These are phyloP conservation scores for Monoraphidium neglectum DNA, from an alignment of 139 green algal genomes.

Conservation along the genomic window DNA sequence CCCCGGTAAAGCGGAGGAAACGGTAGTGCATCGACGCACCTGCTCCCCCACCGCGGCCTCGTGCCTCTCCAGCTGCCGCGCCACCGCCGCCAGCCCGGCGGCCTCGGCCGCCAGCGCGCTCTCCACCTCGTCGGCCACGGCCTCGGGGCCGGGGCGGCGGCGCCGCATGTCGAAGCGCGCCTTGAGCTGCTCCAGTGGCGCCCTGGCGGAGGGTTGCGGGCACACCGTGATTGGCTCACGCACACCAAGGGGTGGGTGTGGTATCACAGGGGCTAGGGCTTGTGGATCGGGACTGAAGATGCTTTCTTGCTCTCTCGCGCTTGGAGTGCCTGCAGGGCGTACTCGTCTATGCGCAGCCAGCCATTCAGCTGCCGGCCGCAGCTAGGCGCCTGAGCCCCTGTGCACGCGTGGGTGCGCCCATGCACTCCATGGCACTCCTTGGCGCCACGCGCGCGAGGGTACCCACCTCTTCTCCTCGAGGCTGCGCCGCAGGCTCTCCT, in stretches of 20 bases:
- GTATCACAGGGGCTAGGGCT: no score
- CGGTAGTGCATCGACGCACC: no score
- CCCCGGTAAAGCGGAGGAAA: no score
- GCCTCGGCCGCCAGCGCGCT: conserved; percentile 12
- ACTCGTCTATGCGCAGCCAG: background rate
- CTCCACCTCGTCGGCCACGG: conserved; percentile 20
- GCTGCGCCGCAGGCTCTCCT: background rate
- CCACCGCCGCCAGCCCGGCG: conserved; percentile 8
- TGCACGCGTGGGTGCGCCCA: no score
- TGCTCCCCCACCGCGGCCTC: background rate
- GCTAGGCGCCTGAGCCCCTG: no score
- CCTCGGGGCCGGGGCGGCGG: background rate
- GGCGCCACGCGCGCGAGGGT: no score
- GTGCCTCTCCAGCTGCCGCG: conserved; percentile 7
- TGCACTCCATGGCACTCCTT: no score
- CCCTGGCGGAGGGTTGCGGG: background rate
- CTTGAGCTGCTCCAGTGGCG: conserved; percentile 25
- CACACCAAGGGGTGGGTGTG: background rate
- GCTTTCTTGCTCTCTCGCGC: no score
- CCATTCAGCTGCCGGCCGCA: background rate
- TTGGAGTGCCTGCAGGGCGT: no score
- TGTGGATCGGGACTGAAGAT: no score
- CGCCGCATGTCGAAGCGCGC: background rate
- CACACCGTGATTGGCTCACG: no score
- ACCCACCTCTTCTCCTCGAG: conserved; percentile 22